Conservation (phyloP, 176 grass and related monocot genomes). For the Ensete ventricosum region DNA sequence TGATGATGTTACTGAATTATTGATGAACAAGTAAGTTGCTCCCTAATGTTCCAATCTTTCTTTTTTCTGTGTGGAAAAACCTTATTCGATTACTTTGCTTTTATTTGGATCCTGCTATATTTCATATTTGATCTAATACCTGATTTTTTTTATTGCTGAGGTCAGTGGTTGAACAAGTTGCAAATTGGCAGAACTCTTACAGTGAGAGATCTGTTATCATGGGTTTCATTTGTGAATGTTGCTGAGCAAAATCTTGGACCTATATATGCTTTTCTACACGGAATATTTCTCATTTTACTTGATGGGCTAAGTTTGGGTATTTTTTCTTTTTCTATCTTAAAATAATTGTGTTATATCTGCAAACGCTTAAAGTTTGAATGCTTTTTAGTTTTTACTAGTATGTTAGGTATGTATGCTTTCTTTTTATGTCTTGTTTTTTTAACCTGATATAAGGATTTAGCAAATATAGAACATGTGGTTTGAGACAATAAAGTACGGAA, state of each 20-base stretch:
- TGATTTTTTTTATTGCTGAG: constrained; percentile 11
- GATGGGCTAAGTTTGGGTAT: constrained; percentile 83
- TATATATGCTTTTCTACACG: constrained; percentile 67
- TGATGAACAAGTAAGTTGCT: too few relatives aligned
- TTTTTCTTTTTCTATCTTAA: background rate
- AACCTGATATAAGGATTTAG: background rate
- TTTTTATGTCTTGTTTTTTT: background rate
- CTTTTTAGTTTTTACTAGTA: background rate
- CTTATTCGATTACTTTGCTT: background rate
- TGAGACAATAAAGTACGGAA: background rate
- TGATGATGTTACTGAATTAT: too few relatives aligned
- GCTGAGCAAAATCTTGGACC: constrained; percentile 50
- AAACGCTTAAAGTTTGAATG: background rate
- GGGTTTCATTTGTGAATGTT: constrained; percentile 80
- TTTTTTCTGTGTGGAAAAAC: background rate
- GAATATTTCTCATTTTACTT: constrained; percentile 78
- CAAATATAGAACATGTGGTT: background rate
- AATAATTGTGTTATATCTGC: background rate
- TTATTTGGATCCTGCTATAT: background rate
- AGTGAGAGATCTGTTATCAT: constrained; percentile 75
- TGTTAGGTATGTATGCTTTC: background rate
- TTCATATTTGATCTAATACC: background rate
- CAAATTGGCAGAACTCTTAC: constrained; percentile 64
- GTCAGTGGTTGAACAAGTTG: constrained; percentile 81
- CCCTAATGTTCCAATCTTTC: background rate